Evolutionary conservation across 2,329 filamentous ascomycete species (phyloP).

Genomic region (Trichoderma atroviride): DNA sequence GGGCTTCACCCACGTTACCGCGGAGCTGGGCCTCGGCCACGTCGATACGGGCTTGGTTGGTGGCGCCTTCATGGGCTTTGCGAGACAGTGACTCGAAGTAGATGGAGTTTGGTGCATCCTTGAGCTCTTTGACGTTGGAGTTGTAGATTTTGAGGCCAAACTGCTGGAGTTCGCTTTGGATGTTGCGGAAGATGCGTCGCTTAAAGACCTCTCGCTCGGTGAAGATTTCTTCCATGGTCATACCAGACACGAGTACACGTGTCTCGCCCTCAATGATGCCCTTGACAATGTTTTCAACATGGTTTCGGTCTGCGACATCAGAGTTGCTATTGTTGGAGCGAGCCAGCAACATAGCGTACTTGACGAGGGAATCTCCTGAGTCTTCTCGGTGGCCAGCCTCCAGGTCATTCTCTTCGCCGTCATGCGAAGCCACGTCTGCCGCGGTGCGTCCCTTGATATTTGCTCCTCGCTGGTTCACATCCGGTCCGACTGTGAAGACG

Average conservation of each 20-base stretch:
- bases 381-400: conserved; percentile 49
- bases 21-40: conserved; percentile 65
- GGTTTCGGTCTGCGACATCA: conserved; percentile 50
- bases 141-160: conserved; percentile 76
- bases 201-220: conserved; percentile 77
- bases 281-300: conserved; percentile 84
- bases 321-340: conserved; percentile 54
- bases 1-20: conserved; percentile 75
- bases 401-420: conserved; percentile 30
- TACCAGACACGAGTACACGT: conserved; percentile 77
- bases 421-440: conserved; percentile 24
- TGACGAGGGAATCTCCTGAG: conserved; percentile 67
- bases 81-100: conserved; percentile 82
- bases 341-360: conserved; percentile 80
- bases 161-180: conserved; percentile 77
- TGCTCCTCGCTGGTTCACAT: conserved; percentile 63
- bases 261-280: conserved; percentile 90
- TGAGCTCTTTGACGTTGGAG: conserved; percentile 82
- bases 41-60: conserved; percentile 74
- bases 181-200: conserved; percentile 71
- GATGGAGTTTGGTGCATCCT: conserved; percentile 77
- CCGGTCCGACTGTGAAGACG: conserved; percentile 83
- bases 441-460: conserved; percentile 35
- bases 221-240: conserved; percentile 94
- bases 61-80: conserved; percentile 83